Evolutionary conservation across 2,329 filamentous ascomycete species (phyloP).

Genomic region (Beauveria varroae): DNA sequence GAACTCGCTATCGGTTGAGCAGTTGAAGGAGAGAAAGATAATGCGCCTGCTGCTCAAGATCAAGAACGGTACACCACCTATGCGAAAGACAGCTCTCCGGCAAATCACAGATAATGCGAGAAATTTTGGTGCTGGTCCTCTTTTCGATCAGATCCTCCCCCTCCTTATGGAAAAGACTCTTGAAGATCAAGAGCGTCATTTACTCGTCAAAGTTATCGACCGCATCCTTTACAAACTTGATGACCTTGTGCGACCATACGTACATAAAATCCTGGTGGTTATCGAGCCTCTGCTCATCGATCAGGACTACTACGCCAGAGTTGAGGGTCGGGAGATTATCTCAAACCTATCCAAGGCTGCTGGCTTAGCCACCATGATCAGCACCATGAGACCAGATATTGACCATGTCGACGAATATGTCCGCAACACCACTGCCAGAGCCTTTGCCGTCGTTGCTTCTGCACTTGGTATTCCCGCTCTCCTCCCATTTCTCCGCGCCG

Average conservation of each 20-base stretch:
- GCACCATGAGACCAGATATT: slow-evolving; percentile 97
- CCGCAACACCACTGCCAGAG: slow-evolving; percentile 91
- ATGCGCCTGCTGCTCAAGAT: slow-evolving; percentile 96
- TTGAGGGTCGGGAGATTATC: slow-evolving; percentile 97
- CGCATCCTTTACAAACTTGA: slow-evolving; percentile 97
- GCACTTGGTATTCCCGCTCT: slow-evolving; percentile 93
- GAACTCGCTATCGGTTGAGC: slow-evolving; percentile 83
- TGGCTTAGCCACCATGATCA: slow-evolving; percentile 97
- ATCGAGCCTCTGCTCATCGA: slow-evolving; percentile 99
- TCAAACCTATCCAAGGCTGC: slow-evolving; percentile 96
- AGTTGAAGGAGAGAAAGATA: slow-evolving; percentile 96
- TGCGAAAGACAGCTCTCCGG: slow-evolving; percentile 95
- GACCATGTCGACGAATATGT: slow-evolving; percentile 98
- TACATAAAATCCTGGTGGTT: slow-evolving; percentile 97
- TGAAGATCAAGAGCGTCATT: slow-evolving; percentile 94
- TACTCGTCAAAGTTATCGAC: slow-evolving; percentile 98
- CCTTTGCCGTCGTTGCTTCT: slow-evolving; percentile 94
- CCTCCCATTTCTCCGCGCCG: slow-evolving; percentile 87
- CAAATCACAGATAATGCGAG: slow-evolving; percentile 97
- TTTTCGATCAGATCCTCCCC: slow-evolving; percentile 96
- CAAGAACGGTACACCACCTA: slow-evolving; percentile 97
- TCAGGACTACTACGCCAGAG: slow-evolving; percentile 97
- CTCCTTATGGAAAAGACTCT: slow-evolving; percentile 97
- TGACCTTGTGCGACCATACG: slow-evolving; percentile 89
- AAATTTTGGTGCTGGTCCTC: slow-evolving; percentile 84